A percentile compares a stretch with the other conserved stretches of the same genome.
Conservation (phyloP, 2,329 filamentous ascomycete genomes). For the Epicoccum sorghinum region DNA sequence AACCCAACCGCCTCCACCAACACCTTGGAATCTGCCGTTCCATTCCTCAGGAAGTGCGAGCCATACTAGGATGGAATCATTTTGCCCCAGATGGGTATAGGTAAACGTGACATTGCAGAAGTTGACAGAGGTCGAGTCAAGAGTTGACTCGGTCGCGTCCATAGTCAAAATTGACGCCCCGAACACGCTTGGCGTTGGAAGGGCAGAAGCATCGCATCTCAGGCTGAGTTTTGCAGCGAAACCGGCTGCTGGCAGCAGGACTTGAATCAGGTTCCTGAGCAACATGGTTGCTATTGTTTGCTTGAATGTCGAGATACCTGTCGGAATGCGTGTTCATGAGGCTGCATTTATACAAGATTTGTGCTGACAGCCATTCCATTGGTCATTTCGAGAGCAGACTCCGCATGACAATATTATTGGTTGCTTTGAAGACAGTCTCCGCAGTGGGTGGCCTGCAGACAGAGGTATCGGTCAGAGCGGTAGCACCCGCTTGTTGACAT, state of each 20-base stretch:
- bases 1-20: slow-evolving; percentile 33
- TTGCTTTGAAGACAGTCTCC: too few species aligned
- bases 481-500: too few species aligned
- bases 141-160: not conserved
- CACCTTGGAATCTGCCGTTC: slow-evolving; percentile 33
- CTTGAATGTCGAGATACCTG: not conserved
- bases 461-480: too few species aligned
- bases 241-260: not conserved
- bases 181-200: slow-evolving; percentile 3
- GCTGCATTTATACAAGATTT: not conserved
- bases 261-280: not conserved
- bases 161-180: slow-evolving; percentile 6
- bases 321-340: not conserved
- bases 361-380: not conserved
- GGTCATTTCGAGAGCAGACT: too few species aligned
- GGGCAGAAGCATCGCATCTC: not conserved
- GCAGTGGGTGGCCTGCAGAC: too few species aligned
- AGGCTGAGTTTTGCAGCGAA: not conserved
- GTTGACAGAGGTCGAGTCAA: not conserved
- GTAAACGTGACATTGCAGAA: slow-evolving; percentile 32
- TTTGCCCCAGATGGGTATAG: slow-evolving; percentile 24
- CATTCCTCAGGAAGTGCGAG: slow-evolving; percentile 21
- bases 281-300: not conserved
- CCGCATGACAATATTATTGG: too few species aligned
- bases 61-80: slow-evolving; percentile 26